These are phyloP conservation scores for Aspergillus nanangensis DNA, from an alignment of 495 filamentous ascomycete genomes.

Conservation along the genomic window DNA sequence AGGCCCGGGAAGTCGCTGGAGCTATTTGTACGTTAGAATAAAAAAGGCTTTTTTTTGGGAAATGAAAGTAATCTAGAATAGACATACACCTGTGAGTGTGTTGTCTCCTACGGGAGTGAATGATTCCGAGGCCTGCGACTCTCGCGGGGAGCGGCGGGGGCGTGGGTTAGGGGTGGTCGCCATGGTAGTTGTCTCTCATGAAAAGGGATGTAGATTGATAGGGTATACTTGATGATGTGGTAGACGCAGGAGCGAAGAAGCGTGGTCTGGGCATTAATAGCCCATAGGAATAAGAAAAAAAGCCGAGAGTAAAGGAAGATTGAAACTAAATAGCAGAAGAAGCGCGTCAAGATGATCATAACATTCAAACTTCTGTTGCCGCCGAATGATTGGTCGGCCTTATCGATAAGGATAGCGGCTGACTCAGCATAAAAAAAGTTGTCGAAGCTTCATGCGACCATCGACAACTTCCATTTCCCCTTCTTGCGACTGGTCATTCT, in stretches of 20 bases:
- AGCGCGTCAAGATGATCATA: slow-evolving; percentile 18
- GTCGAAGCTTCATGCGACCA: slow-evolving; percentile 1
- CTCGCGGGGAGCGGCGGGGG: slow-evolving; percentile 27
- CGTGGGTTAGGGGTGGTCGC: slow-evolving; percentile 35
- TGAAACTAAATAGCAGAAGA: not conserved
- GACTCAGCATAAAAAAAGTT: slow-evolving; percentile 16
- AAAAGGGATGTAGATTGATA: too few relatives aligned
- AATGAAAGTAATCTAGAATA: not conserved
- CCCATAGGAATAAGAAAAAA: not conserved
- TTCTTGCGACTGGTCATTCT: not conserved
- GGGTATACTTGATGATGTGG: too few relatives aligned
- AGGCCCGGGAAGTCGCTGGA: slow-evolving; percentile 34
- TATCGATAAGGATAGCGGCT: slow-evolving; percentile 19
- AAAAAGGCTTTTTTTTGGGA: not conserved
- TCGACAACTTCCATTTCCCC: not conserved
- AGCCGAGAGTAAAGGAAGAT: not conserved
- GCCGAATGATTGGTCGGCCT: not conserved
- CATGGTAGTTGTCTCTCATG: slow-evolving; percentile 14
- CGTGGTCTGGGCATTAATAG: too few relatives aligned
- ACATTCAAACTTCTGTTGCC: slow-evolving; percentile 3
- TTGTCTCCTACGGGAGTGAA: slow-evolving; percentile 29
- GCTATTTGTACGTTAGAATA: slow-evolving; percentile 15
- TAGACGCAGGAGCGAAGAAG: too few relatives aligned
- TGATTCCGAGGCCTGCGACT: slow-evolving; percentile 15
- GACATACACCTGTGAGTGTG: slow-evolving; percentile 28